Evolutionary conservation across 192 early-diverging fungal species (phyloP), one percentile per base, ranked within the genome.

Genomic region (Rhizoclosmatium sp.): DNA sequence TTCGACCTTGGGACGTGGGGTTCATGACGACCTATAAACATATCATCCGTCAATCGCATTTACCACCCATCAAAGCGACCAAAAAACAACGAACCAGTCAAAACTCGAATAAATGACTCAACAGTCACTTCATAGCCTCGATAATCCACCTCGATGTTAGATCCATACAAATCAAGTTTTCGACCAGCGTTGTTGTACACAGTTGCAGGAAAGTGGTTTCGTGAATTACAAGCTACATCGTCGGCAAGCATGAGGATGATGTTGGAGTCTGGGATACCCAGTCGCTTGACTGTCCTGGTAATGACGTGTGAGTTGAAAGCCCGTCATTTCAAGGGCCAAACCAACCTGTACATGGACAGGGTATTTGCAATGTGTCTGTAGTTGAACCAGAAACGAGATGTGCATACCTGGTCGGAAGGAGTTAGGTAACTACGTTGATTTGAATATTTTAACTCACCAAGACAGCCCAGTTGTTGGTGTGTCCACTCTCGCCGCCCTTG

Each of bases 341-440:
- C 44, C 4, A 46, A 80, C 78, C 78, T 92, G 85, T 99, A 99
- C 87, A 99, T 97, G 21, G 97, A 97, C 40, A 99, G 87, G 7
- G 97, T 96, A 82, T 99, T 99, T 80, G 98, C 97, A 64, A 98
- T 97, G 84, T 99, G 98, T 41, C 86, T 78, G 84, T 99, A 99
- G 85, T 99, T 99, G 89, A 99, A 98, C 98, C 98, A 99, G 84
- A 97, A 99, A 5, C 98, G 91, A 12, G 98, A 99, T 2, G 98
- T 97, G 86, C 95, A 95, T 40, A 97, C 94, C 93, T 94, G 59
- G 3, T 42, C 3, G 12, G 51, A 54, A 12, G 51, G 16, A 54
- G 16, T 16, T 0, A 54, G 51, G 16, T 54, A 14, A 16, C 2
- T 42, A 1, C 1, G 44, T 47, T 41, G 16, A 47, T 44, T 14